These are phyloP conservation scores for Favolaschia claudopus DNA, from an alignment of 768 basidiomycete genomes.

Conservation along the genomic window DNA sequence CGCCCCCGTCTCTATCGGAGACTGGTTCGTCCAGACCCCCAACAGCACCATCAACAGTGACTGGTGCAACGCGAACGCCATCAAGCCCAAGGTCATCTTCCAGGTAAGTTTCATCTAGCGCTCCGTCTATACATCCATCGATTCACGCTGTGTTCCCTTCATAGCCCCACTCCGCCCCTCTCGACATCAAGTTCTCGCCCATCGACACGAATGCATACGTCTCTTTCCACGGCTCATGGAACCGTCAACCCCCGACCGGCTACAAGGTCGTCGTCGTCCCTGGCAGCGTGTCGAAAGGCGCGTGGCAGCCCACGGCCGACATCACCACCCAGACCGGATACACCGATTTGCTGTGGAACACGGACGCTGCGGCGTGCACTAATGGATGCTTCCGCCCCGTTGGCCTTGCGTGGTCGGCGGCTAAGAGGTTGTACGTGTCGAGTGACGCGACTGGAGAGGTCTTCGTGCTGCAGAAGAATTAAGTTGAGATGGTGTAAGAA, in stretches of 20 bases:
- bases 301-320: constrained; percentile 12
- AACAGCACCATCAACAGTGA: constrained; percentile 22
- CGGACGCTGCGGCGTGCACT: constrained; percentile 15
- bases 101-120: too few species aligned
- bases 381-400: constrained; percentile 28
- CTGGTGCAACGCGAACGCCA: constrained; percentile 21
- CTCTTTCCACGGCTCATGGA: constrained; percentile 24
- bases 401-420: constrained; percentile 21
- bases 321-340: constrained; percentile 11
- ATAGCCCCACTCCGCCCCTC: constrained; percentile 26
- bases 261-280: constrained; percentile 28
- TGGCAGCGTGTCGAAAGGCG: constrained; percentile 14
- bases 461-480: constrained; percentile 13
- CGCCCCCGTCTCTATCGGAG: constrained; percentile 12
- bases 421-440: constrained; percentile 23
- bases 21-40: constrained; percentile 26
- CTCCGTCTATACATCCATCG: too few species aligned
- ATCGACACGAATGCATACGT: constrained; percentile 21
- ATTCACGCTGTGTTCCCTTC: too few species aligned
- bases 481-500: too few species aligned
- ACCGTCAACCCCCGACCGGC: constrained; percentile 20
- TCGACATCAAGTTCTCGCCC: constrained; percentile 26
- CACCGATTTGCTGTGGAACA: constrained; percentile 21
- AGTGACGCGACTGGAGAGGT: constrained; percentile 28
- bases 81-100: constrained; percentile 13